These are phyloP conservation scores for Fusarium sp. DNA, from an alignment of 2,329 filamentous ascomycete genomes.

Conservation along the genomic window DNA sequence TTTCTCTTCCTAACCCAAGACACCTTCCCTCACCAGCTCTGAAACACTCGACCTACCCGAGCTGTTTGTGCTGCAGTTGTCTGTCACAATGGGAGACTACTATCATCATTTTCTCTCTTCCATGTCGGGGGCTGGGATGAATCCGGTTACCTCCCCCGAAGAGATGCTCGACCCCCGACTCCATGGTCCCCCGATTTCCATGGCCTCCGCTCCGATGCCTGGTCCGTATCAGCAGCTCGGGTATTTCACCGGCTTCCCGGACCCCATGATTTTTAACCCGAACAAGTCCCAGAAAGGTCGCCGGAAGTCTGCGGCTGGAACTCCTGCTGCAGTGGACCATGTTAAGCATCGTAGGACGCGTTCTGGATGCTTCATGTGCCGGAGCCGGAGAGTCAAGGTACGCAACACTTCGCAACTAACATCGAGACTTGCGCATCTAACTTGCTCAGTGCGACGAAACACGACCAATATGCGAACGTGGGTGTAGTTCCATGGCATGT, in stretches of 20 bases:
- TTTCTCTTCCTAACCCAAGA: conserved; percentile 11
- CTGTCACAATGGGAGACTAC: conserved; percentile 63
- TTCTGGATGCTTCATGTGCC: conserved; percentile 93
- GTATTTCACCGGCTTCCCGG: conserved; percentile 63
- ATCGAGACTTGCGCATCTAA: conserved; percentile 20
- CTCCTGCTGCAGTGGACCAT: conserved; percentile 67
- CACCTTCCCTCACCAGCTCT: conserved; percentile 13
- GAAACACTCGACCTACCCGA: conserved; percentile 15
- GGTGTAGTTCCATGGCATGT: conserved; percentile 40
- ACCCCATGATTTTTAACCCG: conserved; percentile 61
- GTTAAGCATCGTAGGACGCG: conserved; percentile 94
- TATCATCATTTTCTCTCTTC: conserved; percentile 68
- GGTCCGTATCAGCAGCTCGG: conserved; percentile 60
- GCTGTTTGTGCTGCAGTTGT: conserved; percentile 8
- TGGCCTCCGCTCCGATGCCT: conserved; percentile 50
- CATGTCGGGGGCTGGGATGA: conserved; percentile 59
- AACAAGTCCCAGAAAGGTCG: conserved; percentile 62
- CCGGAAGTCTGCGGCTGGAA: conserved; percentile 58
- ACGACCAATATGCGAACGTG: conserved; percentile 86
- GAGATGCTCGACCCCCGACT: conserved; percentile 54
- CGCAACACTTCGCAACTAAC: conserved; percentile 12
- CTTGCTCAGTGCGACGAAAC: conserved; percentile 83
- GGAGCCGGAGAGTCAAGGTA: conserved; percentile 87
- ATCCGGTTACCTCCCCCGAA: conserved; percentile 53
- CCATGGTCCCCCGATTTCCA: conserved; percentile 46